Conservation (phyloP, 2,329 filamentous ascomycete genomes). For the Aureobasidium zeae region DNA sequence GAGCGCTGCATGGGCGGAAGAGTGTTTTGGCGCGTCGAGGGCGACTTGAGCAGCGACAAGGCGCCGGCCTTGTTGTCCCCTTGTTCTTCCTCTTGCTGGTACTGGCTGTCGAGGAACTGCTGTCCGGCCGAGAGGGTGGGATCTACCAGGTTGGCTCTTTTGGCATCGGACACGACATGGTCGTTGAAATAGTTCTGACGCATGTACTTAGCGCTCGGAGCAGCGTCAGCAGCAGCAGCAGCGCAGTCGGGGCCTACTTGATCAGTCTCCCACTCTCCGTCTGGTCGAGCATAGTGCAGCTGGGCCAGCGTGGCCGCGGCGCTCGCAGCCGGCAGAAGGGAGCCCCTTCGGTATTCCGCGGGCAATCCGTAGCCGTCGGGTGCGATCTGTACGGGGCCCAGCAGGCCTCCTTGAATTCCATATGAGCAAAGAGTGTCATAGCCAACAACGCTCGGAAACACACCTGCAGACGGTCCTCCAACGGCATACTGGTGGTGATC, state of each 20-base stretch:
- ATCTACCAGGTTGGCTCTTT: constrained; percentile 18
- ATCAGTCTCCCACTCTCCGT: constrained; percentile 70
- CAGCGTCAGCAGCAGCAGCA: constrained; percentile 14
- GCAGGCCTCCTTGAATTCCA: constrained; percentile 24
- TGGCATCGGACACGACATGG: constrained; percentile 26
- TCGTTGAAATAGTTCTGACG: constrained; percentile 33
- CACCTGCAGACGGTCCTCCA: constrained; percentile 29
- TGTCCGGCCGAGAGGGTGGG: constrained; percentile 19
- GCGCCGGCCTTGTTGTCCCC: constrained; percentile 10
- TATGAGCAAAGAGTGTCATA: constrained; percentile 27
- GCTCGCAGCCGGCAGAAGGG: constrained; percentile 58
- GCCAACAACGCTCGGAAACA: constrained; percentile 28
- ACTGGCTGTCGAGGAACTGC: constrained; percentile 20
- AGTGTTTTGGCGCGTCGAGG: constrained; percentile 78
- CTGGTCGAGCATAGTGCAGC: constrained; percentile 68
- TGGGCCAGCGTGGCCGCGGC: constrained; percentile 82
- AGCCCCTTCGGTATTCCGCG: constrained; percentile 59
- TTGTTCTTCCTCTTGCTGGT: too few species aligned
- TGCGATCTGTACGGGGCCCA: constrained; percentile 21
- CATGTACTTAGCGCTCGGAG: constrained; percentile 16
- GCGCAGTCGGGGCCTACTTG: constrained; percentile 45
- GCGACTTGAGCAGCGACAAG: constrained; percentile 72
- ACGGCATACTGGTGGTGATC: constrained; percentile 22
- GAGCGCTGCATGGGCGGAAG: constrained; percentile 72
- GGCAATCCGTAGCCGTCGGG: constrained; percentile 28